Base-by-base conservation (phyloP, 805 yeast genomes). In the Myxozyma neotropica region DNA sequence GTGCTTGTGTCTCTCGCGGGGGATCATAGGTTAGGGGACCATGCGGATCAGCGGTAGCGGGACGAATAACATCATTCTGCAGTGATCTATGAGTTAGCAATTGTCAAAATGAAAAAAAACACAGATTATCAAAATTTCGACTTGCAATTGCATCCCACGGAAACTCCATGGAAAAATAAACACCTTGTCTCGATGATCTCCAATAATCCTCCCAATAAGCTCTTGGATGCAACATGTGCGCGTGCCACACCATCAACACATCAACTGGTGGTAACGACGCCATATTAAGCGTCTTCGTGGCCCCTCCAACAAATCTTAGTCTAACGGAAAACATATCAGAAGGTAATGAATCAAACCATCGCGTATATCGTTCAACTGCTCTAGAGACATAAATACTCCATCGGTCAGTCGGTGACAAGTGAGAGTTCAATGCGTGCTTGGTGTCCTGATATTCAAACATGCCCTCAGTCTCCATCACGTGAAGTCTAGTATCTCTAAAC, bases 201-300 rank as follows among this genome's bases (percentile, higher is more conserved):
- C 46, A 31, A 27, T 64, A 58, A 43, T 67, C 70, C 21, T 63
- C 66, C 50, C 66, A 52, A 39, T 55, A 66, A 15, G 56, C 55
- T n/a, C 54, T 44, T 15, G 70, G 70, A 54, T 66, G 66, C 50
- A 66, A 57, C 61, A 66, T 51, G 36, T 59, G 67, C 2, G 69
- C 53, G 48, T 67, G 70, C 69, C 69, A 67, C 10, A 67, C 61
- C 70, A 67, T 67, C 19, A 67, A 57, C 33, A 67, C 66, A 48
- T 67, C 70, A 12, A 65, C 7, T 1, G 69, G 68, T 26, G 68
- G 67, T 44, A 66, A 21, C n/a, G 47, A 39, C 15, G 48, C 53
- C 17, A 29, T n/a, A 19, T 36, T 43, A 19, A 57, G 21, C 2
- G 35, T 39, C n/a, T n/a, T 23, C 5, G 29, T 23, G n/a, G 13